phyloP scores from a whole-genome alignment of 2,329 filamentous ascomycete genomes.

The Botrytis porri region DNA sequence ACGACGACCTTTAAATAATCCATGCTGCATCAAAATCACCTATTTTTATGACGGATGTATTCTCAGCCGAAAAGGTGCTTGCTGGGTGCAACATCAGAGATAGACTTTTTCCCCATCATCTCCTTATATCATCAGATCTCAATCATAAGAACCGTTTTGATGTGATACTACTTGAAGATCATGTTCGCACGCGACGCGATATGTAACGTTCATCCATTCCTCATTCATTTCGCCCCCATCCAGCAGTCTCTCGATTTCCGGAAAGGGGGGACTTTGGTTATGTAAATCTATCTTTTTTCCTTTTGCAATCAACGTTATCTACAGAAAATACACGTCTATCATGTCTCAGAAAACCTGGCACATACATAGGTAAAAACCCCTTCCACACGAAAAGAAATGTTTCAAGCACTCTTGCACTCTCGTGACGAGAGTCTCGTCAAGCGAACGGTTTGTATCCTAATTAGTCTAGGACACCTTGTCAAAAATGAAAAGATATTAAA shows the following conservation, averaged over 20 bases:
- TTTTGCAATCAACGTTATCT: neutral
- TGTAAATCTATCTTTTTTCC: too few species aligned
- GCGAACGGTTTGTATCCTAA: neutral
- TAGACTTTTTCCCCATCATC: neutral
- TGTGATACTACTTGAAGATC: conserved; percentile 13
- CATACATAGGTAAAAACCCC: neutral
- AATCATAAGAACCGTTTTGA: neutral
- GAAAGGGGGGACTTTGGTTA: neutral
- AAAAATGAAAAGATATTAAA: neutral
- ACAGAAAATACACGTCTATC: neutral
- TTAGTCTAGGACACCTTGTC: neutral
- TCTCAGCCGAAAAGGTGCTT: neutral
- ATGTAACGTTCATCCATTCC: neutral
- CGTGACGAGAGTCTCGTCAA: too few species aligned
- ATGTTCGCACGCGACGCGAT: conserved; percentile 2
- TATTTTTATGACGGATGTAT: neutral
- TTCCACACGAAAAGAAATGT: conserved; percentile 1
- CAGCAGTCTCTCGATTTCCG: neutral
- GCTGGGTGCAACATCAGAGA: neutral
- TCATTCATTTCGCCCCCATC: conserved; percentile 5
- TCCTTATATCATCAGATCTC: conserved; percentile 2
- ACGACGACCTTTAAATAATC: conserved; percentile 5
- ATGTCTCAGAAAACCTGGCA: neutral
- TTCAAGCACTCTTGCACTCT: conserved; percentile 7
- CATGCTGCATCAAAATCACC: neutral